These are phyloP conservation scores for Pythium dissimile DNA, from an alignment of 352 stramenopile genomes.

Conservation along the genomic window DNA sequence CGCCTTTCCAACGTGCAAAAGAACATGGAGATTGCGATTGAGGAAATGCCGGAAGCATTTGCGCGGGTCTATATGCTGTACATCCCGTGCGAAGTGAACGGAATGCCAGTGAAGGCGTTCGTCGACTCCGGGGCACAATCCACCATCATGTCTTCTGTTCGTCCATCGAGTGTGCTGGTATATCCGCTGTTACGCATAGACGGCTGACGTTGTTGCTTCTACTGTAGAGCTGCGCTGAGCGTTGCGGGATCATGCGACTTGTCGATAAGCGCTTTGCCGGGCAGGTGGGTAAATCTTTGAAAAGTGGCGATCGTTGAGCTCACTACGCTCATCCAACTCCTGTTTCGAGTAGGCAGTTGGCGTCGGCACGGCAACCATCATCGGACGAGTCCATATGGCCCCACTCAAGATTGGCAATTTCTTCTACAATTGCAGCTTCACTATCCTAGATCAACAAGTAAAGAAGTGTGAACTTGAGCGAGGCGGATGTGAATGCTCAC, in stretches of 20 bases:
- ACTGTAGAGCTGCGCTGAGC: constrained; percentile 78
- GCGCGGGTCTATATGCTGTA: constrained; percentile 88
- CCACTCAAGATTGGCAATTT: constrained; percentile 87
- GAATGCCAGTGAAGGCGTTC: constrained; percentile 85
- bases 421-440: constrained; percentile 95
- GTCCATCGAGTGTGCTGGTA: too few relatives aligned
- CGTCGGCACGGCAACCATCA: constrained; percentile 95
- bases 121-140: constrained; percentile 89
- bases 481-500: background rate
- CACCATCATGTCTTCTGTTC: constrained; percentile 91
- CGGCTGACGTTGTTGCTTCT: background rate
- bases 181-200: background rate
- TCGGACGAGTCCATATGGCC: constrained; percentile 94
- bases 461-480: background rate
- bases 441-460: constrained; percentile 86
- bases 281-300: constrained; percentile 45
- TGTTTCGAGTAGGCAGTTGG: constrained; percentile 79
- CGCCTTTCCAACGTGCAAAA: constrained; percentile 82
- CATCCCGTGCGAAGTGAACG: constrained; percentile 82
- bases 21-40: constrained; percentile 89
- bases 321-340: constrained; percentile 42
- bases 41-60: constrained; percentile 88
- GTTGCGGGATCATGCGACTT: constrained; percentile 87
- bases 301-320: too few relatives aligned
- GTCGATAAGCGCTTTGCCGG: constrained; percentile 88